Base-by-base conservation (phyloP, 2,329 filamentous ascomycete species). In the Parascedosporium putredinis region DNA sequence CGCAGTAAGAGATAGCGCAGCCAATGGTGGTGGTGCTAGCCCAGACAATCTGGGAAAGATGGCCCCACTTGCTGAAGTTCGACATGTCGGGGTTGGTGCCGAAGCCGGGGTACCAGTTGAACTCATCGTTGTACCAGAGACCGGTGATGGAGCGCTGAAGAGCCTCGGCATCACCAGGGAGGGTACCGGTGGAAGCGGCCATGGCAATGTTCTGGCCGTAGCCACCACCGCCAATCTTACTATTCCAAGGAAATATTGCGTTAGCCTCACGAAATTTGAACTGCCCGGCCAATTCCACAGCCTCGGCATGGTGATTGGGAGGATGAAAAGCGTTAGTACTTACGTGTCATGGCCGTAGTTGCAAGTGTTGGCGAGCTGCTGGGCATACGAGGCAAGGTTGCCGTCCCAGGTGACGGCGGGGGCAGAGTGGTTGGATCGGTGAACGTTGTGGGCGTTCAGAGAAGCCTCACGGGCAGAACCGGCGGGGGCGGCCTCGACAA, bases 201-300 rank as follows among this genome's bases (percentile, higher is more conserved):
- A 83, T 82, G 61, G 87, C 91, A 52, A 97, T 83, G 76, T 97
- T 98, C 72, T 98, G 93, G 55, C 93, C 93, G 62, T 93, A 94
- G 42, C 76, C 73, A 50, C 79, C 80, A 47, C 70, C 73, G 54
- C 78, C 78, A 44, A 76, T 70, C 23, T 70, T 64, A 58, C 76
- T 81, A 58, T 31, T 12, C 7, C 6, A 31, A 12, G 7, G 27
- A 31, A 12, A 7, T 12, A 31, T 31, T 52, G 38, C 1, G 24
- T 23, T 16, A 43, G 47, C 44, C 50, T 42, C 24, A 18, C 5
- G 18, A 25, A 20, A 3, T 40, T 23, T 40, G 6, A n/a, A n/a
- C n/a, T n/a, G n/a, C n/a, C n/a, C n/a, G n/a, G n/a, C n/a, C n/a
- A n/a, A n/a, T n/a, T n/a, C n/a, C n/a, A n/a, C n/a, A n/a, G n/a